Evolutionary conservation across 192 early-diverging fungal genomes (phyloP).

Genomic region (Backusella tuberculispora): DNA sequence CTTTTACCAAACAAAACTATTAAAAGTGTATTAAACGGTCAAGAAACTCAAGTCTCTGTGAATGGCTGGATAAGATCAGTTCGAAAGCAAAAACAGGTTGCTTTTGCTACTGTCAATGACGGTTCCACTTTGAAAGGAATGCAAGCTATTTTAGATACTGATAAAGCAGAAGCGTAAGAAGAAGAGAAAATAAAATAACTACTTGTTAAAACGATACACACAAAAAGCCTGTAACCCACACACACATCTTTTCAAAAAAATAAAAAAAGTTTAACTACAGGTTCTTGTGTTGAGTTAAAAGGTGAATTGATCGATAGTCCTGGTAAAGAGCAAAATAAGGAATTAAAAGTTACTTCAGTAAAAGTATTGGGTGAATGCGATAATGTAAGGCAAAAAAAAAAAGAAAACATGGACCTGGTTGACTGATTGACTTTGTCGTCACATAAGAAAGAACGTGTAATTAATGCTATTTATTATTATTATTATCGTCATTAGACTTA

Average conservation of each 20-base stretch:
- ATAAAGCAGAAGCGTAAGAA: constrained; percentile 59
- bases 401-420: too few species aligned
- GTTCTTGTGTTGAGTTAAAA: constrained; percentile 70
- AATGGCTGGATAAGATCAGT: constrained; percentile 86
- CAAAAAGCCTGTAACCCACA: not conserved
- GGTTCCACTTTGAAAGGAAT: constrained; percentile 73
- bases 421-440: too few species aligned
- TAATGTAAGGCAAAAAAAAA: constrained; percentile 40
- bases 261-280: constrained; percentile 66
- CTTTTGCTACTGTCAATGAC: constrained; percentile 80
- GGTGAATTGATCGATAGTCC: constrained; percentile 69
- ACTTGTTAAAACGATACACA: not conserved
- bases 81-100: constrained; percentile 74
- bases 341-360: constrained; percentile 63
- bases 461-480: not conserved
- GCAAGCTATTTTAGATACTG: constrained; percentile 63
- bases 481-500: constrained; percentile 55
- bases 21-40: constrained; percentile 11
- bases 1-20: constrained; percentile 38
- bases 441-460: too few species aligned
- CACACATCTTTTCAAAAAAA: not conserved
- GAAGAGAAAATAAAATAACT: not conserved
- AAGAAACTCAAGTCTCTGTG: constrained; percentile 45
- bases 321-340: constrained; percentile 72
- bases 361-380: constrained; percentile 63